phyloP scores from a whole-genome alignment of 768 basidiomycete genomes.

The Trametes meyenii region DNA sequence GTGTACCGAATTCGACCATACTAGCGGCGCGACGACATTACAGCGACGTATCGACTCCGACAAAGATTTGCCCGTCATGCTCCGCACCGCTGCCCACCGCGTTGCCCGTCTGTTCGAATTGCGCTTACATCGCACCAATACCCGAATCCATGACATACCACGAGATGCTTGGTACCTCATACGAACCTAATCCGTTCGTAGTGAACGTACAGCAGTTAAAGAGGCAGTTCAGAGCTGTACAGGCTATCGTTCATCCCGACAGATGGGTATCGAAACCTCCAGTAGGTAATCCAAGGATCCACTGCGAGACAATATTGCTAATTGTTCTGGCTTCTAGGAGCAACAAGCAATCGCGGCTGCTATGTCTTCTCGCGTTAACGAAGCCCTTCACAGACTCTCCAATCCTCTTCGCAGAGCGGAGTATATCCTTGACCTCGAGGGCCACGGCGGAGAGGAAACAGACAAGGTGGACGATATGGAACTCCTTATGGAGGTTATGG shows the following conservation, averaged over 20 bases:
- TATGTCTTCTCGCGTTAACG: slow-evolving; percentile 77
- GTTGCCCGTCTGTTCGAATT: slow-evolving; percentile 76
- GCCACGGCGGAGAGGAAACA: slow-evolving; percentile 59
- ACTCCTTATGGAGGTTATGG: slow-evolving; percentile 79
- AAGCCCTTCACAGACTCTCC: slow-evolving; percentile 77
- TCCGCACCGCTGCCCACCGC: slow-evolving; percentile 57
- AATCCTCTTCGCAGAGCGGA: slow-evolving; percentile 76
- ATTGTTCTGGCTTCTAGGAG: slow-evolving; percentile 39
- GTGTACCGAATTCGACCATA: neutral
- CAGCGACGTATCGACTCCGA: neutral
- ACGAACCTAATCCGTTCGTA: slow-evolving; percentile 68
- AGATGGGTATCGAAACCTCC: slow-evolving; percentile 56
- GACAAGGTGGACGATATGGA: slow-evolving; percentile 73
- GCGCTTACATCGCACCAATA: slow-evolving; percentile 65
- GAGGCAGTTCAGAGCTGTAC: slow-evolving; percentile 67
- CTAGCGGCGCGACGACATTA: neutral
- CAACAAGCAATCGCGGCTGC: slow-evolving; percentile 62
- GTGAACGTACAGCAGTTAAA: slow-evolving; percentile 65
- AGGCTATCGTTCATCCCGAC: slow-evolving; percentile 85
- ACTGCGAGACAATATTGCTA: neutral
- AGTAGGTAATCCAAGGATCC: slow-evolving; percentile 39
- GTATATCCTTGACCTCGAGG: slow-evolving; percentile 74
- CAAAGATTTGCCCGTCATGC: slow-evolving; percentile 61
- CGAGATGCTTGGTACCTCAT: slow-evolving; percentile 66
- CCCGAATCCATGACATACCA: slow-evolving; percentile 61